Conservation (phyloP, 2,329 filamentous ascomycete genomes). For the Didymellaceae sp. region DNA sequence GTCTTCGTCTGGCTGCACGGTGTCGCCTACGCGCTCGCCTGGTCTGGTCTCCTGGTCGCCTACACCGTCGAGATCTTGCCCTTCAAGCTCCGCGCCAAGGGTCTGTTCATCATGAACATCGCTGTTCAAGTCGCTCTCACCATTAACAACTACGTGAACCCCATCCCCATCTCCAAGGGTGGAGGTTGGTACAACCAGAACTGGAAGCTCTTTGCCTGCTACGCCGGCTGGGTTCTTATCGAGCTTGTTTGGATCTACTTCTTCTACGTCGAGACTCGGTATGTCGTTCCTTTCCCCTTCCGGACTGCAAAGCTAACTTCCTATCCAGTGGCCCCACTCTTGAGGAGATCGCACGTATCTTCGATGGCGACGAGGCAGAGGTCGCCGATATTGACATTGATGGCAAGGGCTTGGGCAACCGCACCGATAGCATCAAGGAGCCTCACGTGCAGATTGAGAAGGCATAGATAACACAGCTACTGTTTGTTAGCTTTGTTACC, state of each 20-base stretch:
- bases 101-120: slow-evolving; percentile 65
- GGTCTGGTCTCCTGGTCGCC: slow-evolving; percentile 64
- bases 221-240: slow-evolving; percentile 65
- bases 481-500: neutral
- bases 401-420: slow-evolving; percentile 18
- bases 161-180: slow-evolving; percentile 47
- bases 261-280: slow-evolving; percentile 68
- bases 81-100: slow-evolving; percentile 58
- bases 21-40: slow-evolving; percentile 62
- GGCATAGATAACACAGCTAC: slow-evolving; percentile 11
- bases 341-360: slow-evolving; percentile 71
- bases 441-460: slow-evolving; percentile 22
- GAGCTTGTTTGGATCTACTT: slow-evolving; percentile 67
- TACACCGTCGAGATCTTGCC: slow-evolving; percentile 60
- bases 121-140: slow-evolving; percentile 67
- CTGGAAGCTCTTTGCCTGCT: slow-evolving; percentile 69
- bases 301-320: slow-evolving; percentile 11
- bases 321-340: slow-evolving; percentile 68
- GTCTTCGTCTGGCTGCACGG: slow-evolving; percentile 60
- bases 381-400: slow-evolving; percentile 27
- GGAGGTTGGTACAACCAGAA: slow-evolving; percentile 65
- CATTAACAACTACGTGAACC: slow-evolving; percentile 68
- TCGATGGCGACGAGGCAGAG: slow-evolving; percentile 65
- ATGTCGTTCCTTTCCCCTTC: slow-evolving; percentile 11
- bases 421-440: slow-evolving; percentile 19